Base-by-base conservation (phyloP, 495 filamentous ascomycete species). In the Tuber melanosporum region DNA sequence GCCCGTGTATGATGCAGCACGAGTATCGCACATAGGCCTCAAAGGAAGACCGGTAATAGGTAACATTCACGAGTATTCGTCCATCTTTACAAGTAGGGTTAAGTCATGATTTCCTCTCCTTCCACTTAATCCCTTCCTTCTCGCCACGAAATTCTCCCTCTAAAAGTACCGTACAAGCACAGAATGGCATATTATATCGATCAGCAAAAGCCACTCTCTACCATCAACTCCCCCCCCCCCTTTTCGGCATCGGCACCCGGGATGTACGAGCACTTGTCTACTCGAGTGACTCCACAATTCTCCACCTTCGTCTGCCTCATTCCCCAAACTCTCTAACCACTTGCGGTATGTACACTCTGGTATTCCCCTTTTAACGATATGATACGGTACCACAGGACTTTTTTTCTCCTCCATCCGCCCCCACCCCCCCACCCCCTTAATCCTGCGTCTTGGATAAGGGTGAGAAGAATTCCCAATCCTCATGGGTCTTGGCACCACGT, bases 151-250 rank as follows among this genome's bases (percentile, higher is more conserved):
- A 66, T 66, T 32, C 57, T 36, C 26, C 57, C n/a, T 12, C 26
- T 32, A 32, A 26, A 19, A 15, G 44, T 15, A 15, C 44, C n/a
- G 57, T 32, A 32, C 57, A 19, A 15, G 44, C 10, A 15, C 44
- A 26, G 26, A 66, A 66, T 32, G 15, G 12, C 57, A 32, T 32
- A 62, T 6, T n/a, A n/a, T 62, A 66, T 26, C 57, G 26, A 66
- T 66, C 57, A 66, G 12, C 57, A 66, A 66, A 62, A 66, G 57
- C 57, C 57, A 36, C 57, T 36, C 57, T 66, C 57, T 10, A 66
- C n/a, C 57, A n/a, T 26, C 22, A 57, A n/a, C 15, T 47, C 45
- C 45, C 45, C 45, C 45, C 45, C 52, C 52, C 45, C 52, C 52
- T 36, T 66, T 66, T 36, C 26, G 57, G 57, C 26, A 66, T 66